These are phyloP conservation scores for Ophiostoma angusticollis DNA, from an alignment of 2,329 filamentous ascomycete species.

Conservation along the genomic window DNA sequence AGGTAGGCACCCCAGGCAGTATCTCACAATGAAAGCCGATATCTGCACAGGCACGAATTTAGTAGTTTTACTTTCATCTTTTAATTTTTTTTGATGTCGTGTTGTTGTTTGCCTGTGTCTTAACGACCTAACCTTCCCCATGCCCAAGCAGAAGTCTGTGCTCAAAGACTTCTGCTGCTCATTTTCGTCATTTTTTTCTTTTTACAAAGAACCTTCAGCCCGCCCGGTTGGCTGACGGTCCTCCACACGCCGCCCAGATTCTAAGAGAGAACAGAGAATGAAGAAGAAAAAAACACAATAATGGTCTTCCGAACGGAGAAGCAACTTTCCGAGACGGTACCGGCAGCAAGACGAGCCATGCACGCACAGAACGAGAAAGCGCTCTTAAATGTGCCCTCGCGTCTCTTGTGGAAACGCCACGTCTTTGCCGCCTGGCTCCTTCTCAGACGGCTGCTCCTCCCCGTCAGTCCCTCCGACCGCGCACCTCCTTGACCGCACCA, in stretches of 20 bases:
- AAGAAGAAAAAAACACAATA: conserved; percentile 7
- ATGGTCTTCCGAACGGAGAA: conserved; percentile 5
- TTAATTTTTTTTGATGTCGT: conserved; percentile 1
- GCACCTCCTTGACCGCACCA: background rate
- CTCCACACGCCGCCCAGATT: conserved; percentile 4
- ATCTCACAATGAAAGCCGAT: background rate
- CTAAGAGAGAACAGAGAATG: conserved; percentile 11
- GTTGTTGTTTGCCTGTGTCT: conserved; percentile 2
- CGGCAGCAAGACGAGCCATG: background rate
- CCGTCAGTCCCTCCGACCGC: background rate
- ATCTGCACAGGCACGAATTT: too few species aligned
- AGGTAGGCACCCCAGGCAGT: background rate
- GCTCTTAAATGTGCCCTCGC: too few species aligned
- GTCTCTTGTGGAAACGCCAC: too few species aligned
- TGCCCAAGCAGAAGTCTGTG: conserved; percentile 3
- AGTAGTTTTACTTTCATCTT: background rate
- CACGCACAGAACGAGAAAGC: background rate
- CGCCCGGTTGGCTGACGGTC: conserved; percentile 7
- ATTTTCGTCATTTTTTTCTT: conserved; percentile 3
- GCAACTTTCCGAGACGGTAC: conserved; percentile 2
- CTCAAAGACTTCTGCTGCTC: too few species aligned
- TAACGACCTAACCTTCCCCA: too few species aligned
- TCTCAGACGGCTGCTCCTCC: too few species aligned
- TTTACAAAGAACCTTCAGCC: conserved; percentile 9
- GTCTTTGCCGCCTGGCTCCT: too few species aligned